Conservation (phyloP, 163 green algal genomes). For the Scenedesmus sp. region DNA sequence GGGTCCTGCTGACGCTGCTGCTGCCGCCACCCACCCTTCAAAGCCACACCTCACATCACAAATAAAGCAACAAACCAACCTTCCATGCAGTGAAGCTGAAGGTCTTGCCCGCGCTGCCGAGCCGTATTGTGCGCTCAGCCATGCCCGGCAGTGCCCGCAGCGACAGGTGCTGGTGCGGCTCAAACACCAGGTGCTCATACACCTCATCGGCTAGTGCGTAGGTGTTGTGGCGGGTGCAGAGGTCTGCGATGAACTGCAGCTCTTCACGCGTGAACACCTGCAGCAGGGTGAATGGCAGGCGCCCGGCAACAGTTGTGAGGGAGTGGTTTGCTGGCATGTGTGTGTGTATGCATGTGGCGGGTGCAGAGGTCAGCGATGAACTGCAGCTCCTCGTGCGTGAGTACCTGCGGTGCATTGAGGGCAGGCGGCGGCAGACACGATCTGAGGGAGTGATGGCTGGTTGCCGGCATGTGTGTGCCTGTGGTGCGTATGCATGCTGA, state of each 20-base stretch:
- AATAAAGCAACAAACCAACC: constrained; percentile 56
- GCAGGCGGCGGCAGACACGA: background rate
- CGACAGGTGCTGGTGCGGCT: constrained; percentile 70
- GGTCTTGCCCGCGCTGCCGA: constrained; percentile 88
- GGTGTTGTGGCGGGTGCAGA: constrained; percentile 74
- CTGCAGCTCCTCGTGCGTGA: constrained; percentile 77
- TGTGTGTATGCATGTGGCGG: background rate
- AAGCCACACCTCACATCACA: too few relatives aligned
- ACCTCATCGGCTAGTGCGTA: constrained; percentile 86
- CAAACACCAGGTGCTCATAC: constrained; percentile 88
- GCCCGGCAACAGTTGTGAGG: background rate
- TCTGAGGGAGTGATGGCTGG: background rate
- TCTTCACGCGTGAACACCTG: constrained; percentile 81
- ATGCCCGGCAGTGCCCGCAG: constrained; percentile 80
- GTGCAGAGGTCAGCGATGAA: constrained; percentile 76
- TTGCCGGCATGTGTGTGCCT: background rate
- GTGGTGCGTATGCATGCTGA: background rate
- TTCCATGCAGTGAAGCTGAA: constrained; percentile 93
- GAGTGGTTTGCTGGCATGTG: background rate
- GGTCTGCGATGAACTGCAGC: constrained; percentile 76
- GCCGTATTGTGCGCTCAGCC: constrained; percentile 73
- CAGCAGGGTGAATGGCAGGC: background rate
- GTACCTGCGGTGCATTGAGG: constrained; percentile 63
- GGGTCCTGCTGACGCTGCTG: background rate
- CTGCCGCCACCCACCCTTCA: background rate